phyloP scores from a whole-genome alignment of 2,329 filamentous ascomycete species.

The Clarireedia hainanense region DNA sequence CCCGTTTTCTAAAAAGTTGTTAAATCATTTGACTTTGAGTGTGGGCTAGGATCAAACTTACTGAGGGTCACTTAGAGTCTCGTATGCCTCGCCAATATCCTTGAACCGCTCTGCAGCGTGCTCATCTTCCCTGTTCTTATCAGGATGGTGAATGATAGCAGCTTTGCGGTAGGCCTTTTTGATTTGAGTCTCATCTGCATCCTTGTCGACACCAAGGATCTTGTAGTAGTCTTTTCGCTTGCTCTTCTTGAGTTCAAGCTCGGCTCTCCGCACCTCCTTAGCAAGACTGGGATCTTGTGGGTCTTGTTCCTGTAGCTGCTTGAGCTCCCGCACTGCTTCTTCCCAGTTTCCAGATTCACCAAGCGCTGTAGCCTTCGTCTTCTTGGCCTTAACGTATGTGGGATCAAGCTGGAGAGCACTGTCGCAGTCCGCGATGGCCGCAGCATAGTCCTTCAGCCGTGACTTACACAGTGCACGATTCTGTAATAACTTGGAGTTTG shows the following conservation, averaged over 20 bases:
- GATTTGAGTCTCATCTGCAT: slow-evolving; percentile 75
- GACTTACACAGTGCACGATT: slow-evolving; percentile 83
- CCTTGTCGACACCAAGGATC: slow-evolving; percentile 83
- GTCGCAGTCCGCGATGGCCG: slow-evolving; percentile 80
- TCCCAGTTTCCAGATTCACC: slow-evolving; percentile 87
- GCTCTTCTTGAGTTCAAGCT: slow-evolving; percentile 95
- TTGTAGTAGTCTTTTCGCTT: slow-evolving; percentile 98
- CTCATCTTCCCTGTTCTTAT: slow-evolving; percentile 89
- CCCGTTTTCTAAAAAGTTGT: slow-evolving; percentile 60
- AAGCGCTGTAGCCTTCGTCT: slow-evolving; percentile 86
- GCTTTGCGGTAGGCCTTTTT: slow-evolving; percentile 96
- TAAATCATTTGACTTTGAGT: slow-evolving; percentile 25
- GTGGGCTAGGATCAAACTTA: slow-evolving; percentile 41
- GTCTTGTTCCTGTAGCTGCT: slow-evolving; percentile 74
- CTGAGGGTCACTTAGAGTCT: slow-evolving; percentile 89
- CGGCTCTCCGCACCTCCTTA: slow-evolving; percentile 81
- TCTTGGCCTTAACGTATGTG: slow-evolving; percentile 80
- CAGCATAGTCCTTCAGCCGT: slow-evolving; percentile 75
- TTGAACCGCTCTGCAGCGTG: slow-evolving; percentile 89
- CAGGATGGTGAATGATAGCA: slow-evolving; percentile 88
- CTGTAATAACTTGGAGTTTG: slow-evolving; percentile 89
- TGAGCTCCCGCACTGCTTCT: slow-evolving; percentile 81
- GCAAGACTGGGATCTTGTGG: slow-evolving; percentile 72
- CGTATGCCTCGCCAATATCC: slow-evolving; percentile 95
- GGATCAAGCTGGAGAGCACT: slow-evolving; percentile 76